These are phyloP conservation scores for Ogataea salicorniae DNA, from an alignment of 805 yeast genomes.

Conservation along the genomic window DNA sequence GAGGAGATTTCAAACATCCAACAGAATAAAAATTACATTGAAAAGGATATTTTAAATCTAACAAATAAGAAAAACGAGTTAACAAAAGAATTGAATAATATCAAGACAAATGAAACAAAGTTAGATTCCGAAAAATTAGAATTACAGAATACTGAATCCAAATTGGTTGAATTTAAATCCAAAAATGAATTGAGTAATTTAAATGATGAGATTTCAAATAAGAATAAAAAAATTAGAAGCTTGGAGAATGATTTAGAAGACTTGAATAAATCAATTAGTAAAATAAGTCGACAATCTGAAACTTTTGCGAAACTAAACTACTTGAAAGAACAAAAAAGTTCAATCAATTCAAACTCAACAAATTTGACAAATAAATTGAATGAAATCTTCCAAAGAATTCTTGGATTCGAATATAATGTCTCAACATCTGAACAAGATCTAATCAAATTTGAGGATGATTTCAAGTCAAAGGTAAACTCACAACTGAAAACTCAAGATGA, in stretches of 20 bases:
- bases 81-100: constrained; percentile 33
- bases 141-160: constrained; percentile 34
- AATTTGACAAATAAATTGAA: background rate
- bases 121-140: constrained; percentile 41
- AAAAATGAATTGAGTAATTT: constrained; percentile 27
- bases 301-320: constrained; percentile 45
- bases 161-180: constrained; percentile 29
- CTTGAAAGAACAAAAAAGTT: constrained; percentile 9
- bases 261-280: constrained; percentile 43
- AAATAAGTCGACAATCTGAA: constrained; percentile 55
- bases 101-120: constrained; percentile 40
- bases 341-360: background rate
- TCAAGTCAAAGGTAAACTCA: background rate
- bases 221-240: constrained; percentile 32
- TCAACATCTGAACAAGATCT: background rate
- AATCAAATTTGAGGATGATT: background rate
- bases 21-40: constrained; percentile 38
- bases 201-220: constrained; percentile 31
- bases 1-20: constrained; percentile 37
- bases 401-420: background rate
- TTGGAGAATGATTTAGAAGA: constrained; percentile 47
- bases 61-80: constrained; percentile 33
- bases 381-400: constrained; percentile 1
- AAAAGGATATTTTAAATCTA: constrained; percentile 35
- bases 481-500: background rate